Base-by-base conservation (phyloP, 2,329 filamentous ascomycete genomes). In the Colletotrichum sp. region DNA sequence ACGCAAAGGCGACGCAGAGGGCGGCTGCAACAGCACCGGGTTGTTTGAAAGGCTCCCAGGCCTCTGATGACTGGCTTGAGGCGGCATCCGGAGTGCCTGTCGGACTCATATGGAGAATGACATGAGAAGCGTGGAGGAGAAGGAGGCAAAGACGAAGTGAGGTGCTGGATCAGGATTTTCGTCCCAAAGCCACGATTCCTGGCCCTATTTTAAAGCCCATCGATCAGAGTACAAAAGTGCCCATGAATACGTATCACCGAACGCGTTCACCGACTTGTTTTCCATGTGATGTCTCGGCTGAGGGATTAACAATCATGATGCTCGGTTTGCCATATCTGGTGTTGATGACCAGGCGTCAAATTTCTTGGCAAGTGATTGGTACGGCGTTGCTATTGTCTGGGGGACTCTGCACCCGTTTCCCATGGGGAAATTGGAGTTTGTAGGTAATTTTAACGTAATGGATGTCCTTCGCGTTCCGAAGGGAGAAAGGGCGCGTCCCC, bases 401-500 rank as follows among this genome's bases (percentile, higher is more conserved):
- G 65, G 25, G 32, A 19, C 16, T 52, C n/a, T 32, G 8, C 67
- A 44, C 44, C 44, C 30, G 44, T 36, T 34, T 48, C n/a, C 67
- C 66, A 59, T n/a, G 44, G 67, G 67, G 59, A 34, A 65, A 28
- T 34, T 12, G 32, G 39, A 39, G n/a, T 19, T 55, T 22, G 67
- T 74, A 64, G 44, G 67, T 71, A 74, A 74, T 59, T 71, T 65
- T 74, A 74, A 74, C 67, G 67, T 74, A 71, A 74, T 71, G 16
- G 27, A 15, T 59, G 71, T n/a, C 59, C 59, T 64, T 65, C 13
- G 32, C n/a, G 25, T 15, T 44, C 44, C 15, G 30, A 65, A 39
- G 25, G 16, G 67, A 55, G 57, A 25, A 16, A 11, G 59, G 30
- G n/a, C 22, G 30, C 44, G 30, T 65, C 25, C 6, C 59, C 36